Evolutionary conservation across 106 monocot species (phyloP).

Genomic region (Vanilla planifolia): DNA sequence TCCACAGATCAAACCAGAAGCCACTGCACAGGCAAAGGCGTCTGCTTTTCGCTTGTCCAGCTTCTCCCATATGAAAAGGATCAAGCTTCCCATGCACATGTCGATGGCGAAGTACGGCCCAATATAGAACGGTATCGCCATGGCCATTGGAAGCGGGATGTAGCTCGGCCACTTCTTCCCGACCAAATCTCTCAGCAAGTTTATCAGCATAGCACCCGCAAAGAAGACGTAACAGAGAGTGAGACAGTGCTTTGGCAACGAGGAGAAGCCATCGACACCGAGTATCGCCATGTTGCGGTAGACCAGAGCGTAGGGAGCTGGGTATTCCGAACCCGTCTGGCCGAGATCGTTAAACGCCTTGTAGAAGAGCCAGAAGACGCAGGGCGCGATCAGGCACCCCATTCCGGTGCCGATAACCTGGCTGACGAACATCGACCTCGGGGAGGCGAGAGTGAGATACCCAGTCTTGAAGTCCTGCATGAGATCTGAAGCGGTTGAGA

Average conservation of each 20-base stretch:
- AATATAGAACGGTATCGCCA: conserved; percentile 87
- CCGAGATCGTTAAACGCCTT: conserved; percentile 83
- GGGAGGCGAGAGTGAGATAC: conserved; percentile 72
- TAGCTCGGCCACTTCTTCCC: conserved; percentile 39
- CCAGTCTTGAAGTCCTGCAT: conserved; percentile 97
- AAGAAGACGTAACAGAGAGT: conserved; percentile 66
- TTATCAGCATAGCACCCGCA: conserved; percentile 34
- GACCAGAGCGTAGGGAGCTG: conserved; percentile 84
- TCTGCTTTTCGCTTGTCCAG: conserved; percentile 55
- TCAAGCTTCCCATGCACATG: conserved; percentile 81
- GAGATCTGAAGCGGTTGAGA: conserved; percentile 79
- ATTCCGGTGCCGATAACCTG: conserved; percentile 72
- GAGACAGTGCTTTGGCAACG: conserved; percentile 72
- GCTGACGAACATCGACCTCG: conserved; percentile 84
- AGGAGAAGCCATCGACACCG: conserved; percentile 75
- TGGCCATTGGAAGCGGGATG: conserved; percentile 85
- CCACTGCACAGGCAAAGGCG: conserved; percentile 68
- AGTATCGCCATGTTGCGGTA: conserved; percentile 83
- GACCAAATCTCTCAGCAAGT: conserved; percentile 41
- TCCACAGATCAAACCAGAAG: conserved; percentile 89
- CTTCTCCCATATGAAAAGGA: conserved; percentile 76
- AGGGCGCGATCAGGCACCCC: conserved; percentile 76
- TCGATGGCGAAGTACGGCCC: conserved; percentile 89
- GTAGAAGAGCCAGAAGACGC: conserved; percentile 88
- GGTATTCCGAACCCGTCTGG: conserved; percentile 53